Evolutionary conservation across 2,329 filamentous ascomycete genomes (phyloP), one percentile per base, ranked within the genome.

Genomic region (Cercospora zeina): DNA sequence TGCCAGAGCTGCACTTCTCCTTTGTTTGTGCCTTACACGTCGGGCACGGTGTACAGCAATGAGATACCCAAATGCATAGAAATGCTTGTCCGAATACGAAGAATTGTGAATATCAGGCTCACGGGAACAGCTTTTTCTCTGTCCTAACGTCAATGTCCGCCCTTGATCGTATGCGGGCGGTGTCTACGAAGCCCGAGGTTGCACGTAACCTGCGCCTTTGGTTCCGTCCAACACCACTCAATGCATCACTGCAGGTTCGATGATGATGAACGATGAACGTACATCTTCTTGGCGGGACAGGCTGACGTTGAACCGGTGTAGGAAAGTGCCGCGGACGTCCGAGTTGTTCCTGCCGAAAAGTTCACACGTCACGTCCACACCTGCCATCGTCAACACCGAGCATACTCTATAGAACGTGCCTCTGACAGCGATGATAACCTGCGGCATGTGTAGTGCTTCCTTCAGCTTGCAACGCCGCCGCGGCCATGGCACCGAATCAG

Each of bases 31-130:
- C 31, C 27, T 24, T 34, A 47, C 21, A 47, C 42, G 19, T 24
- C 16, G 42, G 16, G 16, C 11, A 34, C 14, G 34, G 27, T 53
- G 49, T 53, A 53, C 49, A 34, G 49, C 31, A 53, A 53, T 14
- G 30, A 33, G 49, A 53, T 53, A 53, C 49, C 49, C 49, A 14
- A 31, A 16, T 33, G 49, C 49, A 53, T 53, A 53, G 27, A 34
- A 31, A 33, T 19, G 30, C 49, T 53, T 53, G 49, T 34, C 8
- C 31, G 30, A 53, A 53, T 34, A 34, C 34, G 49, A 53, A 19
- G 31, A 31, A 34, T 33, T 19, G 27, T 31, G 11, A 34, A 31
- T 14, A 5, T 8, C 30, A 53, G 8, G 14, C n/a, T 19, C 30
- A 3, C n/a, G 49, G 27, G 49, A 34, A 8, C 27, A 34, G 30